Base-by-base conservation (phyloP, 805 yeast species). In the Candida broadrunensis region DNA sequence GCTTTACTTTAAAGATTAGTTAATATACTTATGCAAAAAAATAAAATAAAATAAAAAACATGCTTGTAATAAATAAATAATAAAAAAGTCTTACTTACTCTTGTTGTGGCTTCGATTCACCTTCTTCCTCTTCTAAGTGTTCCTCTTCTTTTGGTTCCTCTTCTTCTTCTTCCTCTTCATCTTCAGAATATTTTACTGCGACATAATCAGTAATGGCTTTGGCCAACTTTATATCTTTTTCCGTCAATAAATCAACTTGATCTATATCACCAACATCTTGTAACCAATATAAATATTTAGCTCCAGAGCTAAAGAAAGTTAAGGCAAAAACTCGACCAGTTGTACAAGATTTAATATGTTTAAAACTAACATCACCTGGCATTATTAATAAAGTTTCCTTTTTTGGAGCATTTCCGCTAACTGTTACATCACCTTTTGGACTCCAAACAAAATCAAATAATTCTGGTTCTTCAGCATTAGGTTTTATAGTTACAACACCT, bases 301-400 rank as follows among this genome's bases (percentile, higher is more conserved):
- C 81, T 36, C 85, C 85, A 20, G 87, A 76, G 43, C 81, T 71
- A 49, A 72, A 67, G 58, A 83, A 83, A 44, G 77, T 74, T 61
- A 84, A 71, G 18, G 82, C 81, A 49, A 80, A 82, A 13, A 88
- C 89, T 45, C 96, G 72, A 13, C 96, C 96, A 0, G 88, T 77
- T 33, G 65, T 75, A 60, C 95, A 85, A 21, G 86, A 78, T 37
- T 71, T 61, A 33, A 86, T 78, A 40, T 78, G 85, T 46, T 77
- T 76, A 80, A 89, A 86, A 33, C 83, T 78, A 38, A 85, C 91
- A 54, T 88, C 96, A 1, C 95, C 95, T 0, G 95, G 93, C 50
- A 88, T 81, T 33, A 88, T 77, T 48, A 87, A 68, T 43, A 86
- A 70, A 48, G 83, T 89, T 40, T 80, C 85, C 34, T 69, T 70